phyloP scores from a whole-genome alignment of 192 early-diverging fungal species.

The Podila epigama region DNA sequence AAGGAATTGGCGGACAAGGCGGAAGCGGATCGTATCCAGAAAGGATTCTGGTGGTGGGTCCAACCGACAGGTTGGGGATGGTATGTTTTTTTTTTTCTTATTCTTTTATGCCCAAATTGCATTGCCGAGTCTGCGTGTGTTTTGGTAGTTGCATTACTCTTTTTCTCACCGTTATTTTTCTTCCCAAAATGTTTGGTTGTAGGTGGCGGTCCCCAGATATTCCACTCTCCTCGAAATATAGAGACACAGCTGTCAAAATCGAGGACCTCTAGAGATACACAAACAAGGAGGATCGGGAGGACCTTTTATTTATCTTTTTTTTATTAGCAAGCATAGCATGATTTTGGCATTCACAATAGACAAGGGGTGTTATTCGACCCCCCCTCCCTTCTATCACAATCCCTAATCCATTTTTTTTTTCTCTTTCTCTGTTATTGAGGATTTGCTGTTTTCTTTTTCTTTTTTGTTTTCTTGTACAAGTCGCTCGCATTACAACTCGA shows the following conservation, averaged over 20 bases:
- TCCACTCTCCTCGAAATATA: conserved; percentile 15
- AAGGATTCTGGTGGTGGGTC: conserved; percentile 43
- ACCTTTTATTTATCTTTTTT: too few species aligned
- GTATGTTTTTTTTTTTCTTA: conserved; percentile 7
- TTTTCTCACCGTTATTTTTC: not conserved
- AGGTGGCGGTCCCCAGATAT: conserved; percentile 38
- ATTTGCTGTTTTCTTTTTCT: too few species aligned
- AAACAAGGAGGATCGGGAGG: too few species aligned
- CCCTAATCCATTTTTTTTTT: too few species aligned
- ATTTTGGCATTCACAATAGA: too few species aligned
- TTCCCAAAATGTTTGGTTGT: not conserved
- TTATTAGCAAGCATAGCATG: too few species aligned
- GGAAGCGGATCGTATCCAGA: conserved; percentile 23
- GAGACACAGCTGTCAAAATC: conserved; percentile 32
- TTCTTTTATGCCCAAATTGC: too few species aligned
- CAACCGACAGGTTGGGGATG: conserved; percentile 44
- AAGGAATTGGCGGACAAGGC: conserved; percentile 13
- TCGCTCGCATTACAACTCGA: not conserved
- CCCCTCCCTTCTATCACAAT: not conserved
- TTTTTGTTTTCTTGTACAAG: too few species aligned
- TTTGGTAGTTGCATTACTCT: not conserved
- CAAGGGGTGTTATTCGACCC: too few species aligned
- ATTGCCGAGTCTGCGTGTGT: too few species aligned
- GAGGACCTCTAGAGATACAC: conserved; percentile 13
- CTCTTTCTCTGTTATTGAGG: too few species aligned